Evolutionary conservation across 139 green algal genomes (phyloP), one percentile per base, ranked within the genome.

Genomic region (Chlamydomonas schloesseri): DNA sequence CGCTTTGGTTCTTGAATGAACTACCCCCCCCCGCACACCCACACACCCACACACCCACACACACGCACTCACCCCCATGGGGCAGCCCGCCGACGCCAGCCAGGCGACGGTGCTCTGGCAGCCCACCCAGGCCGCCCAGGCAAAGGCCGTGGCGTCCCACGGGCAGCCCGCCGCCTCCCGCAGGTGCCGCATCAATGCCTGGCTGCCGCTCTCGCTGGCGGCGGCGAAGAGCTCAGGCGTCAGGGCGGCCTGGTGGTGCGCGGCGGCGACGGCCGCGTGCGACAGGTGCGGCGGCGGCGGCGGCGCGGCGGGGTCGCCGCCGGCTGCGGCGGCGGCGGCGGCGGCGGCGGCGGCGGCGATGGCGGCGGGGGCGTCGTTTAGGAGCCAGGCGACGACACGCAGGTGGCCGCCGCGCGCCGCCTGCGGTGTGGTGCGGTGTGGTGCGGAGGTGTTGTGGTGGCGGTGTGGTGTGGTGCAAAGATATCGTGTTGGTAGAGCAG

Each of bases 361-460:
- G 42, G 42, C 42, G 42, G 42, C 8, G 42, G 42, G 42, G 6
- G 42, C 42, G 6, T 50, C 42, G 42, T 5, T 50, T 5, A 50
- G 42, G 42, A 67, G 29, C 73, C 73, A 80, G 20, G 46, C 73
- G 29, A 80, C 47, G 15, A n/a, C 46, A 8, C 46, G 46, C 73
- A 80, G 29, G 73, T 80, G 73, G 47, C 46, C 73, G 29, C 73
- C 47, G 14, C 73, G 73, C 50, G 73, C 73, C 28, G 73, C 73
- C 42, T 50, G 42, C 42, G 42, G n/a, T n/a, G n/a, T n/a, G 42
- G 42, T 50, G 42, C 42, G 42, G 42, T 50, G 42, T n/a, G n/a
- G n/a, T n/a, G n/a, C n/a, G n/a, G n/a, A n/a, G n/a, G n/a, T n/a
- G n/a, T n/a, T n/a, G n/a, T n/a, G n/a, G n/a, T n/a, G n/a, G n/a